Evolutionary conservation across 345 rosid species (phyloP), one percentile per base, ranked within the genome.

Genomic region (Gossypium anomalum): DNA sequence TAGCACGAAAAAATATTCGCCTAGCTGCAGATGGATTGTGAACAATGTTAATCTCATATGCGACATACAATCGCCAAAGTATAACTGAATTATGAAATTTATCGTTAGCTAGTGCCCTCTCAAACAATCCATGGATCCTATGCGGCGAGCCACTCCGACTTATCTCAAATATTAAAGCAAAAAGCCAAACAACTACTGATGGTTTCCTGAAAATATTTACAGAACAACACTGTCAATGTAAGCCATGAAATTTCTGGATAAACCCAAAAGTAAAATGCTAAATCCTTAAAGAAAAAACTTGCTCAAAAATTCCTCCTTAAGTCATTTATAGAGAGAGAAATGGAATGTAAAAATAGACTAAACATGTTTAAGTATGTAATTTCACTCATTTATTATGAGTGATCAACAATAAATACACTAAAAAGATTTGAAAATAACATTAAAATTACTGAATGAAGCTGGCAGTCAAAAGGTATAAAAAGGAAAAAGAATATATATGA

Each of bases 1-100:
- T 91, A 75, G 98, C 97, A 71, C 97, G 90, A 82, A 95, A 95
- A 83, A 87, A 95, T 55, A 89, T 78, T 56, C 90, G 85, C 76
- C 85, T 93, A 23, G 94, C 97, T 11, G 96, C 87, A 68, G 87
- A 75, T 19, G 88, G 90, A 83, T 89, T 82, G 68, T 76, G 61
- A 58, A 83, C 84, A 25, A 93, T 56, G 75, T 88, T 84, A 16
- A 90, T 83, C 83, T 95, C 99, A 79, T 90, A 95, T 22, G 94
- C 85, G 70, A 95, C 82, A 82, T 95, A 93, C 78, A 85, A 80
- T 76, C 99, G 94, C 99, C 99, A 95, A 23, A 93, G 82, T 63
- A 95, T 27, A 66, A 91, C 97, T 17, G 94, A 89, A 45, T 76
- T 87, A 8, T 68, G 85, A 80, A 85, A 74, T 70, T 69, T 71